These are phyloP conservation scores for Elongisporangium undulatum DNA, from an alignment of 352 stramenopile genomes.

Conservation along the genomic window DNA sequence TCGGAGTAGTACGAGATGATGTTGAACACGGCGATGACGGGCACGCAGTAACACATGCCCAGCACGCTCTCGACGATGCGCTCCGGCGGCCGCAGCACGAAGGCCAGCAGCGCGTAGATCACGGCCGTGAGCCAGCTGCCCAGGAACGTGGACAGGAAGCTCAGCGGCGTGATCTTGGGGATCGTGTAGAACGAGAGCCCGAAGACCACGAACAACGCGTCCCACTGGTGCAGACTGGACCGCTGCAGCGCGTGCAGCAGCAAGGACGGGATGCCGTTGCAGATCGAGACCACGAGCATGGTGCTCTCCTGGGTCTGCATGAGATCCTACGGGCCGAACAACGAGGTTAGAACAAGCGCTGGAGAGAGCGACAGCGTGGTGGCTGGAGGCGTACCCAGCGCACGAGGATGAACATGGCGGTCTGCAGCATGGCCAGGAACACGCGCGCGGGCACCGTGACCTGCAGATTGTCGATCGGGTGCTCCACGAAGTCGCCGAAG, in stretches of 20 bases:
- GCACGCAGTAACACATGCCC: conserved; percentile 62
- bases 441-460: conserved; percentile 68
- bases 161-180: conserved; percentile 76
- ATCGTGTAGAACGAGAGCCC: conserved; percentile 84
- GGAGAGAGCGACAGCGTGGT: background rate
- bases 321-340: conserved; percentile 32
- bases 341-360: background rate
- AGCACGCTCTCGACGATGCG: conserved; percentile 46
- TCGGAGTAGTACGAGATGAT: conserved; percentile 85
- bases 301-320: conserved; percentile 56
- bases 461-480: conserved; percentile 56
- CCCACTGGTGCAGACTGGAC: conserved; percentile 76
- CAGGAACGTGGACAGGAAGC: conserved; percentile 68
- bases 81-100: conserved; percentile 44
- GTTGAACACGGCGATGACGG: conserved; percentile 80
- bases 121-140: conserved; percentile 64
- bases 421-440: conserved; percentile 66
- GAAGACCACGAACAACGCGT: conserved; percentile 81
- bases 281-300: conserved; percentile 71
- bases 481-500: conserved; percentile 64
- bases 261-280: conserved; percentile 65
- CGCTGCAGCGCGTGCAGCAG: conserved; percentile 68
- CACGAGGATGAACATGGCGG: conserved; percentile 73
- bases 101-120: conserved; percentile 48
- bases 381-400: conserved; percentile 32